A percentile compares a stretch with the other conserved stretches of the same genome.
phyloP scores from a whole-genome alignment of 192 early-diverging fungal genomes.

The Gigaspora rosea region DNA sequence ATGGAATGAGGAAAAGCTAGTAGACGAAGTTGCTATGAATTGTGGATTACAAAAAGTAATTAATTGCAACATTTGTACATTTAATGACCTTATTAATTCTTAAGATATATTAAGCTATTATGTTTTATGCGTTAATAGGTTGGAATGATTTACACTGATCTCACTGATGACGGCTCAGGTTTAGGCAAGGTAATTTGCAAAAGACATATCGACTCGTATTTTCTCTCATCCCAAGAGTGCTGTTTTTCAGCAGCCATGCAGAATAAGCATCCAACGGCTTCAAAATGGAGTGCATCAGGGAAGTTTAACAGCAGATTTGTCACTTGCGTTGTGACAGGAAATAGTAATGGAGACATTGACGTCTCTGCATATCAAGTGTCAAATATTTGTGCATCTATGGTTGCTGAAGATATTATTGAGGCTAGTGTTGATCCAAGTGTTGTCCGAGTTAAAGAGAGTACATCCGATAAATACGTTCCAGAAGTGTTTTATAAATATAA shows the following conservation, averaged over 20 bases:
- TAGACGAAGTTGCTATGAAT: constrained; percentile 60
- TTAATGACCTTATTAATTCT: neutral
- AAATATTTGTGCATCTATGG: constrained; percentile 87
- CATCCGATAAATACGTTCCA: constrained; percentile 82
- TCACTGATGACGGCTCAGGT: constrained; percentile 78
- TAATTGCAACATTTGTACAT: neutral
- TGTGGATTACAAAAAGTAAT: constrained; percentile 61
- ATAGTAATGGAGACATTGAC: constrained; percentile 83
- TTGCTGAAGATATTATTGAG: constrained; percentile 87
- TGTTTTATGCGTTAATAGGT: constrained; percentile 42
- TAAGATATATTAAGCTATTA: neutral
- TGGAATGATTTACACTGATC: constrained; percentile 94
- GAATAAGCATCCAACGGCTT: constrained; percentile 64
- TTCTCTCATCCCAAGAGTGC: constrained; percentile 89
- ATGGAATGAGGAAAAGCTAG: constrained; percentile 59
- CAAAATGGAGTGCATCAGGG: constrained; percentile 74
- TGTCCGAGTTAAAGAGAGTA: constrained; percentile 80
- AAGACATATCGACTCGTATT: constrained; percentile 90
- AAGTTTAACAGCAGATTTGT: constrained; percentile 93
- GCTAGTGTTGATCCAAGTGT: constrained; percentile 83
- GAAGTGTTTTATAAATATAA: constrained; percentile 96
- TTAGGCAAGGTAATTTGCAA: constrained; percentile 83
- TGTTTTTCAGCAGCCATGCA: constrained; percentile 87
- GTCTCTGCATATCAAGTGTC: constrained; percentile 90
- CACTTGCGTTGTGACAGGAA: constrained; percentile 91